phyloP scores from a whole-genome alignment of 148 eudicot genomes.

The Drosera capensis region DNA sequence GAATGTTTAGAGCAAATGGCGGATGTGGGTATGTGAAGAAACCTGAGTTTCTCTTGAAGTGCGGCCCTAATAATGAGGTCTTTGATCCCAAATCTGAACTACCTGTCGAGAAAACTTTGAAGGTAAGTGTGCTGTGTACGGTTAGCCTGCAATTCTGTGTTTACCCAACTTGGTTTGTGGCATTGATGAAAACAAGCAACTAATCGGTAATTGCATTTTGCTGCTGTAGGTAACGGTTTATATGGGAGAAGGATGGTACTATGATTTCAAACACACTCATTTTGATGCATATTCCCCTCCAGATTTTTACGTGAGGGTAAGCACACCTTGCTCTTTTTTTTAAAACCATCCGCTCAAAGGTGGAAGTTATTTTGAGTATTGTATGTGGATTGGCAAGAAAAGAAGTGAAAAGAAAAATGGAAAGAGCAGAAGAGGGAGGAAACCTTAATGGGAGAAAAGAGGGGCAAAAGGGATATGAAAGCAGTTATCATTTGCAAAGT shows the following conservation, averaged over 20 bases:
- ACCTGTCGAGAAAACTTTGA: constrained; percentile 31
- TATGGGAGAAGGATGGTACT: constrained; percentile 83
- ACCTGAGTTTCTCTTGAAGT: constrained; percentile 41
- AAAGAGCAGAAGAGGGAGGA: too few species aligned
- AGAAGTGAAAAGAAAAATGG: too few species aligned
- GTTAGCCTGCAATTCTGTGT: background rate
- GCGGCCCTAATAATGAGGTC: constrained; percentile 25
- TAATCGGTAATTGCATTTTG: too few species aligned
- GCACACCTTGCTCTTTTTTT: constrained; percentile 6
- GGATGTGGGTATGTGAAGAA: constrained; percentile 81
- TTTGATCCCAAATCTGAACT: constrained; percentile 36
- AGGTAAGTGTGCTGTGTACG: constrained; percentile 22
- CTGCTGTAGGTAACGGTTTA: constrained; percentile 52
- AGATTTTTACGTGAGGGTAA: constrained; percentile 74
- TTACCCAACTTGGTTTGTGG: too few species aligned
- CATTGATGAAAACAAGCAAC: too few species aligned
- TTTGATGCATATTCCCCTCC: constrained; percentile 77
- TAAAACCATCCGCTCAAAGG: too few species aligned
- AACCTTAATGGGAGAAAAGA: too few species aligned
- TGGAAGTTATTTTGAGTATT: too few species aligned
- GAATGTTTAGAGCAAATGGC: constrained; percentile 76
- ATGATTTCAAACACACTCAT: constrained; percentile 72
- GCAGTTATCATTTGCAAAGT: too few species aligned
- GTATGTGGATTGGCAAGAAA: too few species aligned
- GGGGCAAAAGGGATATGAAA: too few species aligned